phyloP scores from a whole-genome alignment of 805 yeast species.

The Torulaspora maleeae region DNA sequence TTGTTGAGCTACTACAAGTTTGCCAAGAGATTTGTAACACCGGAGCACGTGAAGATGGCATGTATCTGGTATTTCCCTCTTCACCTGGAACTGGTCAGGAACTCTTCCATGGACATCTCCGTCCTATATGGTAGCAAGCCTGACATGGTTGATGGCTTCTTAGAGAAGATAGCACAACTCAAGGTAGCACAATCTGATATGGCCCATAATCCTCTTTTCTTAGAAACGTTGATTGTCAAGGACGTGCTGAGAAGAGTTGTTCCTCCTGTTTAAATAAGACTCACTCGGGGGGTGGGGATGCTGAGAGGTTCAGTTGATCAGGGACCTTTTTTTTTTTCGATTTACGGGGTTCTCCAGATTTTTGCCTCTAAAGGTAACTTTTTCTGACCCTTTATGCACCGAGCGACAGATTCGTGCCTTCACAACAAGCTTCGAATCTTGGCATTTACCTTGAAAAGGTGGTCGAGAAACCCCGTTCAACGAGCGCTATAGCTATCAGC shows the following conservation, averaged over 20 bases:
- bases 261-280: constrained; percentile 32
- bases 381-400: neutral
- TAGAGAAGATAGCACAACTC: constrained; percentile 20
- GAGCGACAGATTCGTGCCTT: neutral
- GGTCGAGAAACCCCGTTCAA: too few relatives aligned
- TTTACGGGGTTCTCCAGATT: neutral
- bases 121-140: constrained; percentile 31
- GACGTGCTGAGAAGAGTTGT: constrained; percentile 50
- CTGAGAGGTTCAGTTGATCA: neutral
- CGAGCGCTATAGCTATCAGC: too few relatives aligned
- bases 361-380: neutral
- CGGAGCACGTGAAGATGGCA: constrained; percentile 48
- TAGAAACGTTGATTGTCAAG: constrained; percentile 45
- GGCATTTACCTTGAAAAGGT: too few relatives aligned
- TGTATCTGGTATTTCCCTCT: constrained; percentile 47
- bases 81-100: constrained; percentile 45
- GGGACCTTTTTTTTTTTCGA: neutral
- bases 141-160: constrained; percentile 25
- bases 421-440: too few relatives aligned
- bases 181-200: constrained; percentile 18
- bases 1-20: constrained; percentile 36
- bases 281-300: neutral
- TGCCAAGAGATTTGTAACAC: constrained; percentile 44
- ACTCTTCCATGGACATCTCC: constrained; percentile 33
- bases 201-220: constrained; percentile 23